Base-by-base conservation (phyloP, 352 stramenopile species). In the Pythium oligandrum region DNA sequence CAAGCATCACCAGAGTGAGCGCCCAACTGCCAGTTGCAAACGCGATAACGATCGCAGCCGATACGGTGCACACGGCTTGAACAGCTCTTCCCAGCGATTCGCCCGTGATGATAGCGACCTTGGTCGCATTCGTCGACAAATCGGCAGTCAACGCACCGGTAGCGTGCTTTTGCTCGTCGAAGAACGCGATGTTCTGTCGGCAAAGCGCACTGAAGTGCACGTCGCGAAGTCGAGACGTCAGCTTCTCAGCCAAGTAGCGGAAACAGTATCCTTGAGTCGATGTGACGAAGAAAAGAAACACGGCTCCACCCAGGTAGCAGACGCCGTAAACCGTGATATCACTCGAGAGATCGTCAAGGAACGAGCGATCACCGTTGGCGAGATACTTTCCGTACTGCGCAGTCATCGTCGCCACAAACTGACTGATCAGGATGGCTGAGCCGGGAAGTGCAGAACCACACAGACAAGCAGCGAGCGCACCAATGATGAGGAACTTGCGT, bases 21-120 rank as follows among this genome's bases (percentile, higher is more conserved):
- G 74, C 39, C 71, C 72, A 83, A 12, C 56, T 66, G 12, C 63
- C 71, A 4, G 51, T 44, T 30, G 73, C 66, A 35, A 81, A 68
- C 31, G 72, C 68, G 39, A 83, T 68, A 4, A 64, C 26, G 8
- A 77, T 53, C 7, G 59, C 68, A 17, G 63, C 45, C 11, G 64
- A 32, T 12, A 76, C 17, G 6, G 63, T 74, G 40, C 68, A 64
- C 7, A 66, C 7, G 4, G 60, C 63, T 43, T 74, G 59, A 4
- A 79, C 42, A 17, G 75, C 44, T 8, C 66, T 54, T 4, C 26
- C 61, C 33, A 68, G 65, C 48, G 61, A 57, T 30, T 73, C 65
- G 32, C 65, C 65, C 9, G 58, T 61, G 39, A 73, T 51, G 17
- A 57, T 40, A 2, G 62, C 53, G 1, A 73, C 65, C 53, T 73